Base-by-base conservation (phyloP, 2,329 filamentous ascomycete genomes). In the Colletotrichum melonis region DNA sequence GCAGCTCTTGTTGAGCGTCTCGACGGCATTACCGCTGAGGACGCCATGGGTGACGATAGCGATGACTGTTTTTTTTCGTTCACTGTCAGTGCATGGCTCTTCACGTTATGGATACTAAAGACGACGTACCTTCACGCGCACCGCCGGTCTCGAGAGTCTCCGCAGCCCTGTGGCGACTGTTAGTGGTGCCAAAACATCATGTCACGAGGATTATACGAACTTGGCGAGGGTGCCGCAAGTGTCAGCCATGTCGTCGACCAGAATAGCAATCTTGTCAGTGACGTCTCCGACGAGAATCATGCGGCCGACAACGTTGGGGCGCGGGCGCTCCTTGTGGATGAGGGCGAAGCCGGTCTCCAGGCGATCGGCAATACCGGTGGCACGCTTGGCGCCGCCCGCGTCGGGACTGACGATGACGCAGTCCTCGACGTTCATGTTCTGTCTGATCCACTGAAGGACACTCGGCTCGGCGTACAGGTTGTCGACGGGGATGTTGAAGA, bases 241-340 rank as follows among this genome's bases (percentile, higher is more conserved):
- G 81, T 98, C 96, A 38, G 95, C 95, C 95, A 98, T 98, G 82
- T 98, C 96, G 82, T 98, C 96, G 66, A 99, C 96, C 62, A 99
- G 92, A 80, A 99, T 98, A 73, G 96, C 96, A 35, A 96, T 92
- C 86, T 97, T 97, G 85, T 94, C 94, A 77, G 92, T 90, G 59
- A 98, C 97, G 76, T 97, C 95, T 77, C 97, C 97, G 63, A 98
- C 96, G n/a, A 99, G 92, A 1, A 86, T 94, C 95, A 98, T 97
- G 78, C 94, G 92, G 11, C 93, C 95, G 74, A 98, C 95, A 80
- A 97, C 95, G 79, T 97, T 97, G 73, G 87, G 86, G 5, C 73
- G 73, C 52, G 73, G 73, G 32, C 73, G 69, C 84, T 97, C 94
- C 85, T 97, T 97, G 88, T 97, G 94, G 77, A 97, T 97, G 62